Base-by-base conservation (phyloP, 805 yeast genomes). In the Suhomyces faveliae region DNA sequence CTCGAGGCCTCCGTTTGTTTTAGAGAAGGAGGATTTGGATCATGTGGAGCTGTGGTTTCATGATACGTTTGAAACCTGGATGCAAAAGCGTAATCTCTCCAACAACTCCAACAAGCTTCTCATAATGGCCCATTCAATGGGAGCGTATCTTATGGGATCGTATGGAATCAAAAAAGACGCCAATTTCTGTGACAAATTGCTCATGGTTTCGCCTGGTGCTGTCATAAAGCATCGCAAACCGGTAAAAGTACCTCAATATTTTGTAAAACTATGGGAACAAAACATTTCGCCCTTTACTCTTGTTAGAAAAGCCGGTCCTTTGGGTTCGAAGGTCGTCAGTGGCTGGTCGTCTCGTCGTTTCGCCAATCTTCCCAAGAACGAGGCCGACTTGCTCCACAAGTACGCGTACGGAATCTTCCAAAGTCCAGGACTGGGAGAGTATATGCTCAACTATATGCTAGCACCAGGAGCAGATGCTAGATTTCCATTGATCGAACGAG, bases 391-490 rank as follows among this genome's bases (percentile, higher is more conserved):
- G 5, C 69, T 92, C 54, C 98, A 94, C 60, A 73, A 75, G 54
- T 94, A 94, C 63, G 73, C 92, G 0, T 91, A 92, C 65, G 80
- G 84, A 3, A 88, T 91, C 10, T 94, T 94, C 73, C 87, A 84
- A 54, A 85, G 88, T 6, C 80, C 76, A 3, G 99, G 99, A 0
- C 87, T 95, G 0, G 98, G 98, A 5, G 99, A 92, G 67, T 92
- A 92, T 63, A 84, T 92, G 74, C 71, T 94, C 54, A 87, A 89
- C 55, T 87, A 85, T 60, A 72, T 90, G 15, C 69, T 92, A 20
- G 91, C 89, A 0, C 96, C 97, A 5, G 99, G 98, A 3, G 98
- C 96, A 0, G 80, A 81, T 42, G 96, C 97, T 0, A 73, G 97
- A 51, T 70, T 78, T 56, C 96, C 98, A 1, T 69, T 92, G 45